Evolutionary conservation across 2,329 filamentous ascomycete genomes (phyloP).

Genomic region (Chrysoporthe puriensis): DNA sequence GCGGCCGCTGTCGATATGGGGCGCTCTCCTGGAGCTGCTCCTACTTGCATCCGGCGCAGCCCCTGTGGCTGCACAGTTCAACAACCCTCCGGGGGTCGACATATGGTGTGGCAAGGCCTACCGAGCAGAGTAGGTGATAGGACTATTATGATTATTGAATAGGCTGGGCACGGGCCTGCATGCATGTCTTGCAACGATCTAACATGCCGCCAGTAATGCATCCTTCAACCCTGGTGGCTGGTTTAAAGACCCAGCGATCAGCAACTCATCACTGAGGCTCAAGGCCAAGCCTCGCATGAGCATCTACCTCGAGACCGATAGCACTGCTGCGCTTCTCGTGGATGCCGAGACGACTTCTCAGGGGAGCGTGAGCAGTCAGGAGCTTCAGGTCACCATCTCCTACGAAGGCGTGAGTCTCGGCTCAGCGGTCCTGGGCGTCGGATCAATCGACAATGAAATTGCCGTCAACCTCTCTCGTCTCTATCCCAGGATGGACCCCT

Average conservation of each 20-base stretch:
- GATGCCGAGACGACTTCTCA: constrained; percentile 46
- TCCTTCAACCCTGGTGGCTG: constrained; percentile 53
- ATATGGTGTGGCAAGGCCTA: constrained; percentile 30
- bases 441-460: constrained; percentile 28
- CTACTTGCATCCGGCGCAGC: not conserved
- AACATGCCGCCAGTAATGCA: constrained; percentile 40
- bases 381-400: constrained; percentile 23
- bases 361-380: constrained; percentile 38
- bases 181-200: not conserved
- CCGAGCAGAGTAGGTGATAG: constrained; percentile 16
- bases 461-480: constrained; percentile 24
- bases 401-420: constrained; percentile 10
- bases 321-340: constrained; percentile 44
- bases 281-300: constrained; percentile 50
- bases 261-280: constrained; percentile 44
- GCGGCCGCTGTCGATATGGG: constrained; percentile 8
- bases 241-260: constrained; percentile 44
- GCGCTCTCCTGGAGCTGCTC: constrained; percentile 13
- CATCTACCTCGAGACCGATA: constrained; percentile 49
- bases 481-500: constrained; percentile 18
- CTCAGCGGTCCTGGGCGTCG: constrained; percentile 25
- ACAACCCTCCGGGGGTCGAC: constrained; percentile 28
- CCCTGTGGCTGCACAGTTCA: constrained; percentile 22
- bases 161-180: not conserved
- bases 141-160: not conserved